Evolutionary conservation across 495 filamentous ascomycete species (phyloP), one percentile per base, ranked within the genome.

Genomic region (Aspergillus asperescens): DNA sequence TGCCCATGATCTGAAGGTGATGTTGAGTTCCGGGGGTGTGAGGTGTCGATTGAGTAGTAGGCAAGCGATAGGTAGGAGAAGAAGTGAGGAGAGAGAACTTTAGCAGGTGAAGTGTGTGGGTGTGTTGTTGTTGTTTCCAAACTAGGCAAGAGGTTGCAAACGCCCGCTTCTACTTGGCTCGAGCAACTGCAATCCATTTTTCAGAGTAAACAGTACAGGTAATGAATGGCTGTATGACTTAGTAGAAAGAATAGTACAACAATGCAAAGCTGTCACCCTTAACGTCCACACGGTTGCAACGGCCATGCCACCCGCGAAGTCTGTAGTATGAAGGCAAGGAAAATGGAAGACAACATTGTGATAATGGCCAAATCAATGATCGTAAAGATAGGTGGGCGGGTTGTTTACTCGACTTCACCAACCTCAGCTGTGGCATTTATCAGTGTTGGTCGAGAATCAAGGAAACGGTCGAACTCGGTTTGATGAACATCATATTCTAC

Each of bases 391-490:
- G 51, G 16, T 16, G 18, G 16, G 12, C 18, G 2, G 22, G 37
- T 44, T 50, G 9, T 41, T 57, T 28, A 62, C 29, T 60, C 53
- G 23, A 60, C 52, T 19, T 60, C 54, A 31, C 34, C 31, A 40
- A 55, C 43, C 15, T 56, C 54, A 31, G 48, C 20, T 8, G 25
- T 35, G 20, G 54, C 20, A 20, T 45, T 39, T 7, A 25, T 40
- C 18, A 54, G 43, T 38, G 50, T 38, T 32, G 43, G 37, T 20
- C 39, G 50, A 16, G 56, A 34, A n/a, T 57, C 52, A 44, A 60
- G 55, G 24, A 59, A 49, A 25, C 48, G 44, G 19, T 62, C 57
- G 22, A 64, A 31, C 22, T 29, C 49, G 28, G 49, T 54, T 37
- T 59, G 53, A 5, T 50, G 46, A 29, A 53, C 38, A 28, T 43